A percentile compares a stretch with the other conserved stretches of the same genome.
Conservation (phyloP, 2,329 filamentous ascomycete species). For the Paracoccidioides brasiliensis region DNA sequence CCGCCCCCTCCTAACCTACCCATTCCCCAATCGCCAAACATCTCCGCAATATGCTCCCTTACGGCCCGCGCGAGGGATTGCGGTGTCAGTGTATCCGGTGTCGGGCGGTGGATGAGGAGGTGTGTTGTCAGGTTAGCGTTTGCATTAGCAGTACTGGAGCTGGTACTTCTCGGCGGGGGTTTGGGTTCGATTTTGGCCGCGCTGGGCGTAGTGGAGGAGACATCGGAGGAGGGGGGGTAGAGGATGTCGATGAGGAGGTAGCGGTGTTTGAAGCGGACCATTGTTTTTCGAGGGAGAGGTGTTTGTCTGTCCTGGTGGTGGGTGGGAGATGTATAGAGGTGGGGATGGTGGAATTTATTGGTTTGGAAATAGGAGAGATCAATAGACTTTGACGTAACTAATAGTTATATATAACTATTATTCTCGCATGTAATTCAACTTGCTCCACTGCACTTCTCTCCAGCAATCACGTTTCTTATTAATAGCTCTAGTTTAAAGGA, state of each 20-base stretch:
- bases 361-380: too few relatives aligned
- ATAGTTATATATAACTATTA: too few relatives aligned
- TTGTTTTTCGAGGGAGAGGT: background rate
- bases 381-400: too few relatives aligned
- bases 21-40: slow-evolving; percentile 83
- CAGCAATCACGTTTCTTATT: too few relatives aligned
- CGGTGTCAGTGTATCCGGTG: slow-evolving; percentile 55
- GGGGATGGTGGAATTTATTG: too few relatives aligned
- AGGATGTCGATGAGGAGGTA: slow-evolving; percentile 5
- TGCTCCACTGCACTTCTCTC: too few relatives aligned
- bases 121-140: slow-evolving; percentile 31
- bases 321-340: too few relatives aligned
- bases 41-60: slow-evolving; percentile 51
- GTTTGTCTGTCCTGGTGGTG: background rate
- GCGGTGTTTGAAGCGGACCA: slow-evolving; percentile 5
- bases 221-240: background rate
- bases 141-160: background rate
- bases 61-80: slow-evolving; percentile 56
- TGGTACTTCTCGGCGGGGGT: background rate
- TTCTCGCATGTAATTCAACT: too few relatives aligned
- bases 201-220: background rate
- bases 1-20: slow-evolving; percentile 47
- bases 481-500: too few relatives aligned
- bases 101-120: slow-evolving; percentile 67
- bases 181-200: background rate